Conservation (phyloP, 352 stramenopile genomes). For the Elongisporangium anandrum region DNA sequence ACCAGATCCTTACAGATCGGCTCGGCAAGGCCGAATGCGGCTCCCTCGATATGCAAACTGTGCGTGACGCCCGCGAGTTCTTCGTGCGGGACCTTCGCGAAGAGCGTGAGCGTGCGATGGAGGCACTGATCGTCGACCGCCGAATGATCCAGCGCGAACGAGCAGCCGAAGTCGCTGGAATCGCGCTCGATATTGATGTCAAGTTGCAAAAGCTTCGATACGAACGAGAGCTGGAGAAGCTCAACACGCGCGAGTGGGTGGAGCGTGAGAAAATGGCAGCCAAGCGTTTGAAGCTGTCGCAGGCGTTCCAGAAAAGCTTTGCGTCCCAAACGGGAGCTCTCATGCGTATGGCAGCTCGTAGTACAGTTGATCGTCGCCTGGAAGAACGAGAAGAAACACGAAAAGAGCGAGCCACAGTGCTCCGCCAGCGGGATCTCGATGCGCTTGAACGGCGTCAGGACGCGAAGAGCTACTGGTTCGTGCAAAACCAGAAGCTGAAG, state of each 20-base stretch:
- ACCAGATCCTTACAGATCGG: conserved; percentile 49
- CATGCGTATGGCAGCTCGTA: conserved; percentile 56
- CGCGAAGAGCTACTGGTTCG: conserved; percentile 68
- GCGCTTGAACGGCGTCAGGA: conserved; percentile 36
- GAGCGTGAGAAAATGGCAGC: conserved; percentile 44
- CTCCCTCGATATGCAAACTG: conserved; percentile 31
- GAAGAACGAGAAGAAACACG: conserved; percentile 24
- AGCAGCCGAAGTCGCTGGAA: conserved; percentile 42
- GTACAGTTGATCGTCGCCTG: conserved; percentile 26
- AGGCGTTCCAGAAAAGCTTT: conserved; percentile 48
- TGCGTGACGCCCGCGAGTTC: conserved; percentile 39
- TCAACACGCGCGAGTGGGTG: conserved; percentile 32
- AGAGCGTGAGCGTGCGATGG: conserved; percentile 55
- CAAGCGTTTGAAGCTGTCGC: conserved; percentile 37
- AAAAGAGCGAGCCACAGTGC: conserved; percentile 14
- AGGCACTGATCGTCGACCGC: conserved; percentile 64
- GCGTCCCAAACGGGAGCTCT: conserved; percentile 53
- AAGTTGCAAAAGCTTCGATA: conserved; percentile 66
- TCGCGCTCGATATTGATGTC: conserved; percentile 63
- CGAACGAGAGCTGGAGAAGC: conserved; percentile 40
- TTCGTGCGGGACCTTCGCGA: conserved; percentile 56
- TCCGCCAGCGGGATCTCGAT: conserved; percentile 32
- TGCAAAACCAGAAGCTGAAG: conserved; percentile 50
- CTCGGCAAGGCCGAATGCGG: conserved; percentile 26
- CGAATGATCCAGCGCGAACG: conserved; percentile 61